A percentile compares a stretch with the other conserved stretches of the same genome.
These are phyloP conservation scores for Exophiala lecanii-corni DNA, from an alignment of 2,329 filamentous ascomycete genomes.

Conservation along the genomic window DNA sequence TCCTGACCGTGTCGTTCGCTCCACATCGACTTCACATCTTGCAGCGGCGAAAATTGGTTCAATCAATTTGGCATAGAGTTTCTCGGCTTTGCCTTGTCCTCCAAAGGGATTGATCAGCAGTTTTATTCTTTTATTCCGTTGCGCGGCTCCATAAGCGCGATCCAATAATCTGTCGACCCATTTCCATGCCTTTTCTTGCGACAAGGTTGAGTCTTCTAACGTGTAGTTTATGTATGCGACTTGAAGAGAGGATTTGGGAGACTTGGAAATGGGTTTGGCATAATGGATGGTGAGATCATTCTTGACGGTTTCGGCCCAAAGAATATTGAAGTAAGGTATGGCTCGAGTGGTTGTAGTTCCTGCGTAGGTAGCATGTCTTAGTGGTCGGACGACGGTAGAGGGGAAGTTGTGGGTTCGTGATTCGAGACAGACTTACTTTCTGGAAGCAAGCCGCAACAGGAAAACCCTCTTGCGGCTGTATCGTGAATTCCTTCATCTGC, in stretches of 20 bases:
- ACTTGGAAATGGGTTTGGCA: constrained; percentile 56
- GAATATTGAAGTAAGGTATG: constrained; percentile 76
- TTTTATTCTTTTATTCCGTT: constrained; percentile 71
- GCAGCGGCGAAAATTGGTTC: constrained; percentile 81
- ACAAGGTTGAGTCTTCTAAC: constrained; percentile 49
- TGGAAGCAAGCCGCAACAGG: constrained; percentile 55
- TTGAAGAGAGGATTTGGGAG: constrained; percentile 47
- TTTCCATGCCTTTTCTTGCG: constrained; percentile 37
- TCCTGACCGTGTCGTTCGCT: constrained; percentile 65
- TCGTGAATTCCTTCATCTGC: constrained; percentile 20
- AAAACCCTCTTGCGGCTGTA: constrained; percentile 27
- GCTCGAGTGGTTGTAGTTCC: constrained; percentile 49
- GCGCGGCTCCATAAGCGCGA: constrained; percentile 65
- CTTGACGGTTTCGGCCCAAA: constrained; percentile 68
- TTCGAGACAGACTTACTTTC: constrained; percentile 40
- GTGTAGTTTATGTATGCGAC: constrained; percentile 59
- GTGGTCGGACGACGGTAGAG: not conserved
- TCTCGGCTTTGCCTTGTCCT: constrained; percentile 71
- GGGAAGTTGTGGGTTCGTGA: too few species aligned
- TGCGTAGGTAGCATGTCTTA: constrained; percentile 25
- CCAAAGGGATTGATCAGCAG: constrained; percentile 88
- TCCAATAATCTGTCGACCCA: constrained; percentile 65
- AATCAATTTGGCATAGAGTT: constrained; percentile 68
- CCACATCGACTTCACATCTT: constrained; percentile 68
- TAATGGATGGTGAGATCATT: constrained; percentile 66